phyloP scores from a whole-genome alignment of 2,329 filamentous ascomycete species.

The Fusarium phyllophilum region DNA sequence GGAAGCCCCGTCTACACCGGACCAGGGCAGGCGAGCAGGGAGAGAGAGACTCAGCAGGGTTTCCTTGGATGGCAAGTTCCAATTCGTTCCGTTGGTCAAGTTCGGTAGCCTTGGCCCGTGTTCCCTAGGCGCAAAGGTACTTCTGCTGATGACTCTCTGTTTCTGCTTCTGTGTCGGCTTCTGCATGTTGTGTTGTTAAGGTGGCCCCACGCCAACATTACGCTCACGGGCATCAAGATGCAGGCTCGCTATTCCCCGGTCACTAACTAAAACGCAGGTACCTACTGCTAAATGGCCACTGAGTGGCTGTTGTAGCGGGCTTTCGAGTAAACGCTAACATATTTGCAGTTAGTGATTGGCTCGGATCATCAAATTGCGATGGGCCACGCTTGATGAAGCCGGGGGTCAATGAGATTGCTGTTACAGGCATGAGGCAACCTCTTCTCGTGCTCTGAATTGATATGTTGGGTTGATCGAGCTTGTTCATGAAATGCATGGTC shows the following conservation, averaged over 20 bases:
- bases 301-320: slow-evolving; percentile 34
- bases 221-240: slow-evolving; percentile 8
- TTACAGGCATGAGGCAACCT: slow-evolving; percentile 40
- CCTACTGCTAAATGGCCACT: slow-evolving; percentile 20
- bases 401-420: slow-evolving; percentile 43
- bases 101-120: slow-evolving; percentile 14
- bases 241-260: slow-evolving; percentile 3
- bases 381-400: slow-evolving; percentile 39
- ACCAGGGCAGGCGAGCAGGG: slow-evolving; percentile 10
- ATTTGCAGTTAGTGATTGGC: slow-evolving; percentile 30
- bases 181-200: slow-evolving; percentile 20
- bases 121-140: slow-evolving; percentile 17
- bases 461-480: background rate
- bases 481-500: slow-evolving; percentile 2
- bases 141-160: background rate
- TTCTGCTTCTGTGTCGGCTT: background rate
- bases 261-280: slow-evolving; percentile 37
- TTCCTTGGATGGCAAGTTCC: slow-evolving; percentile 24
- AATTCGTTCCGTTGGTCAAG: slow-evolving; percentile 6
- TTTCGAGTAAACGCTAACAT: slow-evolving; percentile 22
- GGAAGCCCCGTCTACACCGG: slow-evolving; percentile 4
- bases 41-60: slow-evolving; percentile 5
- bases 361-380: slow-evolving; percentile 37
- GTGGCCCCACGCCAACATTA: slow-evolving; percentile 17
- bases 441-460: slow-evolving; percentile 11